Base-by-base conservation (phyloP, 495 filamentous ascomycete species). In the Wilcoxina mikolae region DNA sequence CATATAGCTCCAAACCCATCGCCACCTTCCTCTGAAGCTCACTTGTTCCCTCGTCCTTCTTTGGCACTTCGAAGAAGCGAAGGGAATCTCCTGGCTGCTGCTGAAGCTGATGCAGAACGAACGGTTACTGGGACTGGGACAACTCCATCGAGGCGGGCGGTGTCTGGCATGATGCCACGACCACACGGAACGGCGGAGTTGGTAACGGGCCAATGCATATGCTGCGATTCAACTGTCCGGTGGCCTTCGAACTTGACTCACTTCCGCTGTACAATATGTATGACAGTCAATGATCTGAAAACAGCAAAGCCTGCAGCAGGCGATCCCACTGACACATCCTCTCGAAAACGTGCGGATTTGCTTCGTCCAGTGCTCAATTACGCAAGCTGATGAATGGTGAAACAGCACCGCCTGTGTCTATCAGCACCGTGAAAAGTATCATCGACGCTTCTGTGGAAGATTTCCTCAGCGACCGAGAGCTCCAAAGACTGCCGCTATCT, bases 211-310 rank as follows among this genome's bases (percentile, higher is more conserved):
- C 82, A 76, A 60, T 94, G 87, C 62, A 80, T 82, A 72, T 87
- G 85, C 10, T 94, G 89, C 65, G 83, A 82, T 65, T 84, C 82
- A 46, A 77, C 78, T 38, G 79, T 94, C 45, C 79, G 81, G 46
- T 94, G 87, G 85, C 87, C 89, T n/a, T 76, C 74, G 55, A 74
- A 81, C 53, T 65, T 90, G 58, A 75, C 76, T 24, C 73, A 82
- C 39, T 95, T 89, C 69, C 76, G 86, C 59, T 95, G 89, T 68
- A 83, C 84, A 28, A 78, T 83, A 45, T 95, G 89, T 68, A 70
- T 87, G 60, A 94, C 84, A 45, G 78, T 95, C 60, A 94, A 91
- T 60, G 88, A 94, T 64, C 64, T 94, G 45, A 76, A 78, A 55
- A 78, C 78, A 53, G 24, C 27, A 51, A 17, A 46, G 15, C 22